Conservation (phyloP, 345 rosid species). For the Arabidopsis arenosa region DNA sequence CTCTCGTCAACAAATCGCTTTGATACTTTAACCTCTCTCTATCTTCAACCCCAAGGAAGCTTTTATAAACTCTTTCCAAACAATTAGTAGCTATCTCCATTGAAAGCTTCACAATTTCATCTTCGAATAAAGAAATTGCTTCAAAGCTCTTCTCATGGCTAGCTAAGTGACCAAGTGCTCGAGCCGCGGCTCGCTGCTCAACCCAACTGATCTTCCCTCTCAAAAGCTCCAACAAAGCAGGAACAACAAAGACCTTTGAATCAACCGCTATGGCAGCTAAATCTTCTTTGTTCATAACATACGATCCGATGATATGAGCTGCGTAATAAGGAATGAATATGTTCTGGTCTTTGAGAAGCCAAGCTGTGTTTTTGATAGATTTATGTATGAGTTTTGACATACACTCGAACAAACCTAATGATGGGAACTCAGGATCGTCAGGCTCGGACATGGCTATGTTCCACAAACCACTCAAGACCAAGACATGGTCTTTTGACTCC, state of each 20-base stretch:
- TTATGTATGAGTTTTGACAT: conserved; percentile 64
- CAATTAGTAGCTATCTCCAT: conserved; percentile 61
- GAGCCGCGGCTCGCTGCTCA: conserved; percentile 83
- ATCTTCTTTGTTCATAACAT: conserved; percentile 64
- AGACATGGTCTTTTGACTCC: conserved; percentile 64
- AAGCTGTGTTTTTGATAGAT: conserved; percentile 52
- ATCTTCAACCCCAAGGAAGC: conserved; percentile 56
- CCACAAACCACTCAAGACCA: conserved; percentile 75
- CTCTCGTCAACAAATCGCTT: conserved; percentile 71
- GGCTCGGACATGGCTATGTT: conserved; percentile 76
- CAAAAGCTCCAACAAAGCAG: conserved; percentile 74
- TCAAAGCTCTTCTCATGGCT: conserved; percentile 64
- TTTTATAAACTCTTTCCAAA: conserved; percentile 53
- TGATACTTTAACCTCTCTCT: conserved; percentile 66
- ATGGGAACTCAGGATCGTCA: conserved; percentile 75
- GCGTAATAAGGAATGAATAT: conserved; percentile 85
- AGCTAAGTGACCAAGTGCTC: conserved; percentile 75
- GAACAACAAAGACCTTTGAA: conserved; percentile 57
- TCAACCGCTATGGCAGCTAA: conserved; percentile 60
- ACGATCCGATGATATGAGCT: conserved; percentile 80
- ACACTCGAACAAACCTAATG: conserved; percentile 77
- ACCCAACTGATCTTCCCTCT: conserved; percentile 86
- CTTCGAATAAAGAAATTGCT: conserved; percentile 57
- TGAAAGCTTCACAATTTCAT: conserved; percentile 54
- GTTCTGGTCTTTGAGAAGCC: conserved; percentile 84